Evolutionary conservation across 768 basidiomycete species (phyloP), one percentile per base, ranked within the genome.

Genomic region (Leucogyrophana mollusca): DNA sequence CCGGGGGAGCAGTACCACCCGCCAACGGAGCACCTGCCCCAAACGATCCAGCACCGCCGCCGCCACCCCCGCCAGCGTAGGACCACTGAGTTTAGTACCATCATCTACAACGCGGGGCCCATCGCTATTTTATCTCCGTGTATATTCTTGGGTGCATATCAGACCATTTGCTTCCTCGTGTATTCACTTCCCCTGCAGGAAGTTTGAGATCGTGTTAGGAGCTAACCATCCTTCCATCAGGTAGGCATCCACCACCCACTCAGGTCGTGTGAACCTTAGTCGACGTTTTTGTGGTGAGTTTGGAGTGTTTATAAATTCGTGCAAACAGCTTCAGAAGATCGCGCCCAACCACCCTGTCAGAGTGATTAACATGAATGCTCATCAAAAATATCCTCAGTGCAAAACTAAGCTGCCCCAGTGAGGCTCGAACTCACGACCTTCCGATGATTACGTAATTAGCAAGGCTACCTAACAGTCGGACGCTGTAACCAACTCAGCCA

Each of bases 391-490:
- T n/a, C n/a, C n/a, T n/a, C n/a, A n/a, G n/a, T n/a, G n/a, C n/a
- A n/a, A n/a, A n/a, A n/a, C n/a, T n/a, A n/a, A n/a, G n/a, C 77
- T 74, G 77, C 78, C 73, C 76, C 78, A 73, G 74, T 73, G 73
- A 82, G 80, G 76, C 73, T 81, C 73, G 79, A 80, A 81, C 81
- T 79, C 75, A 74, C 74, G 79, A 80, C 77, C 78, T 80, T 79
- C 76, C 78, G 77, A 79, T 79, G 59, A n/a, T 13, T n/a, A n/a
- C n/a, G n/a, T n/a, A n/a, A n/a, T n/a, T n/a, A n/a, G n/a, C n/a
- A n/a, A n/a, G n/a, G n/a, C n/a, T n/a, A n/a, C n/a, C n/a, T 82
- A 82, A 83, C 80, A 82, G 80, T 83, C 80, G 80, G 80, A 82
- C 80, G 80, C 81, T 81, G 78, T 82, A 71, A 82, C 80, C 80